A percentile compares a stretch with the other conserved stretches of the same genome.
phyloP scores from a whole-genome alignment of 345 rosid genomes.

The Moricandia moricandioides region DNA sequence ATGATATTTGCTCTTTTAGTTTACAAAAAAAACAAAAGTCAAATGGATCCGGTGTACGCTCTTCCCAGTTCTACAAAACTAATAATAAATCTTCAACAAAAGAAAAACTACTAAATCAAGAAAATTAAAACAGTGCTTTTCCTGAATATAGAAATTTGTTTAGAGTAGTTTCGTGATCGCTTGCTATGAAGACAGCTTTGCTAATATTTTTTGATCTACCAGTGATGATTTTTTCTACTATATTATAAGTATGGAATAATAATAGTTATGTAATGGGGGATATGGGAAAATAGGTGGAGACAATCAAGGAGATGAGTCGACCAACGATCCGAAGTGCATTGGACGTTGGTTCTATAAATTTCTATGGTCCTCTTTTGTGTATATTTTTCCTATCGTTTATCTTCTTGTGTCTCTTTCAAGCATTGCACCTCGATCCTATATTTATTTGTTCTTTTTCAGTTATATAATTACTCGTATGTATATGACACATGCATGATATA shows the following conservation, averaged over 20 bases:
- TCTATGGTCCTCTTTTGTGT: slow-evolving; percentile 24
- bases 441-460: neutral
- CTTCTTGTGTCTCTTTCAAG: slow-evolving; percentile 25
- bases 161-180: neutral
- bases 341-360: slow-evolving; percentile 37
- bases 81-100: no score
- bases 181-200: neutral
- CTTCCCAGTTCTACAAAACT: neutral
- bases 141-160: neutral
- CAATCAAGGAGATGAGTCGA: slow-evolving; percentile 31
- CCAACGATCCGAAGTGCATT: slow-evolving; percentile 37
- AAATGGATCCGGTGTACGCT: neutral
- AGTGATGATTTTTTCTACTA: neutral
- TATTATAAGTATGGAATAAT: neutral
- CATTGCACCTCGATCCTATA: neutral
- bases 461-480: slow-evolving; percentile 12
- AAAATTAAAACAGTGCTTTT: neutral
- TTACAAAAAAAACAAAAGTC: neutral
- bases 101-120: neutral
- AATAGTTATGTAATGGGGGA: slow-evolving; percentile 1
- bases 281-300: slow-evolving; percentile 27
- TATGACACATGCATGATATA: slow-evolving; percentile 27
- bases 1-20: neutral
- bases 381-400: slow-evolving; percentile 20
- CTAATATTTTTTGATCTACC: neutral